Base-by-base conservation (phyloP, 2,329 filamentous ascomycete genomes). In the Stagonosporopsis rhizophila region DNA sequence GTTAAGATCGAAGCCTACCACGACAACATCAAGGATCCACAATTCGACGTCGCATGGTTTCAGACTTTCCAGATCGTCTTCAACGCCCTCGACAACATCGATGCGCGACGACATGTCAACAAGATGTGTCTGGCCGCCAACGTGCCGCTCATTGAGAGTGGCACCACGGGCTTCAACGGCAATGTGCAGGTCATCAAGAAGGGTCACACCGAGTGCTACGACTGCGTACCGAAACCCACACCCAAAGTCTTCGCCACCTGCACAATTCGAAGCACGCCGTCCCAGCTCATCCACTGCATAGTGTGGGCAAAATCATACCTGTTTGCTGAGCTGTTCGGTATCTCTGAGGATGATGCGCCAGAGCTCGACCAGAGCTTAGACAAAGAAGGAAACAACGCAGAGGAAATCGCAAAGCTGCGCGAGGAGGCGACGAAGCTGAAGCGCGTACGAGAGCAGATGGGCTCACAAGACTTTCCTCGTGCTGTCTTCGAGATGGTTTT, bases 231-330 rank as follows among this genome's bases (percentile, higher is more conserved):
- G 2, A 99, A 99, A 76, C 90, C 94, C 58, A 87, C 89, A 1
- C 94, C 94, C 6, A 98, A 96, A 75, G 90, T 89, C 1, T 98
- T 96, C 71, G 93, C 95, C 1, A 93, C 98, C 38, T 99, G 95
- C 79, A 99, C 95, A 1, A 98, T 99, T 68, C 87, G 95, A 74
- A 97, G 92, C 75, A 99, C 93, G 0, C 95, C 95, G 0, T 96
- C 90, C 63, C 94, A 98, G 69, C 91, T 94, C 0, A 98, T 99
- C 39, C 95, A 99, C 78, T 98, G 95, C 79, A 99, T 99, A 59
- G 94, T 99, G 2, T 99, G 95, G 95, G 94, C 86, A 19, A 99
- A 98, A 79, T 96, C 92, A 74, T 99, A 98, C 75, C 83, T 99
- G 8, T 85, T 99, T 58, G 95, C 92, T 64, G 95, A 99, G 75